Evolutionary conservation across 2,329 filamentous ascomycete genomes (phyloP), one percentile per base, ranked within the genome.

Genomic region (Canariomyces notabilis): DNA sequence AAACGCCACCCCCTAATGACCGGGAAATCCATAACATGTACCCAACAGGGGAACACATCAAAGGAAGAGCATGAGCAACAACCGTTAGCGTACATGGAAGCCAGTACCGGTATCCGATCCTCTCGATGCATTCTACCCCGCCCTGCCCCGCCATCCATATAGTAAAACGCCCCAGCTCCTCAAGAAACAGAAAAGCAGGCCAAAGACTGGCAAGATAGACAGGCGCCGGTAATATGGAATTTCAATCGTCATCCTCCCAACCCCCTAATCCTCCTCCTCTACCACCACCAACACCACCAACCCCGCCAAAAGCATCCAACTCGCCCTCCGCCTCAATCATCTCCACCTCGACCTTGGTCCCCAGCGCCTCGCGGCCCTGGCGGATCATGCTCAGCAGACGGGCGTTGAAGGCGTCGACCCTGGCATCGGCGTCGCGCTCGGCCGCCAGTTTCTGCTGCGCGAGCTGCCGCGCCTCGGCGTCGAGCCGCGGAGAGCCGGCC

Each of bases 361-460:
- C 90, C 15, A 98, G 68, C 2, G 93, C 93, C 64, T 93, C 85
- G 57, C 85, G 85, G 1, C 90, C 93, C 65, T 97, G 85, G 2
- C 83, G 76, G 44, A 98, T 94, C 85, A 98, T 89, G 26, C 83
- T 85, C 60, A 86, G 80, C 38, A 97, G 70, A 57, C 86, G 81
- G 38, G 80, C 75, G 61, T 93, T 94, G 66, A 97, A 82, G 20
- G 84, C 79, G 39, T 81, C 82, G 57, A 97, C 85, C 42, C 85
- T 82, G 35, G 83, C 80, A 57, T 97, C 89, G 6, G 87, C 79
- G 57, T 90, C 83, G 37, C 82, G 75, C 58, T 95, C 89, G 48
- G 87, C 85, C 41, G 80, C 79, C 19, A 82, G 74, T 54, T 84
- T 79, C 60, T 80, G 77, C n/a, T 82, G 82, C 5, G 88, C 82